Percentiles rank a stretch among this genome's conserved stretches.
Conservation (phyloP, 1,284 basidiomycete species). For the Sphagnurus paluster region DNA sequence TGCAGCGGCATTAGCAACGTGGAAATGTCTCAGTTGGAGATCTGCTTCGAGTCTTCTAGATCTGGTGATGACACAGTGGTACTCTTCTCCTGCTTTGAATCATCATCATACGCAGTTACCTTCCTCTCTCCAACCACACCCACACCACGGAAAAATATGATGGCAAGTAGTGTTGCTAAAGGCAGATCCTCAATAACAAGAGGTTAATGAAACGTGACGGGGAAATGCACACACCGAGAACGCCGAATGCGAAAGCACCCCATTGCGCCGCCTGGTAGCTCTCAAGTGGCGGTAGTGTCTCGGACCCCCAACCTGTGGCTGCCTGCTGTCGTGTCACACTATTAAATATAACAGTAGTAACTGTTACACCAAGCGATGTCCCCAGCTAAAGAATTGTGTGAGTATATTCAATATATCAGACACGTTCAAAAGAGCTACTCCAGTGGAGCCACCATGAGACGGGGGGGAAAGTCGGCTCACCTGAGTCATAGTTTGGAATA, state of each 20-base stretch:
- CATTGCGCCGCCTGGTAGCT: constrained; percentile 68
- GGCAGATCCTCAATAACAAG: not conserved
- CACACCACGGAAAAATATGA: constrained; percentile 57
- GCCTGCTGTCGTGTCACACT: constrained; percentile 38
- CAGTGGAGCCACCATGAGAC: no score
- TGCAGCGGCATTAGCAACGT: no score
- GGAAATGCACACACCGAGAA: constrained; percentile 40
- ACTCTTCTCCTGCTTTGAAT: no score
- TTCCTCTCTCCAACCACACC: constrained; percentile 55
- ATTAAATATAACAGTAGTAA: constrained; percentile 75
- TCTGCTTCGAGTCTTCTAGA: no score
- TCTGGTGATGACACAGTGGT: no score
- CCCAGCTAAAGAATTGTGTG: constrained; percentile 65
- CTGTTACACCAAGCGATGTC: constrained; percentile 72
- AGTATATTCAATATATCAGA: no score
- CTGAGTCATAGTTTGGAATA: constrained; percentile 79
- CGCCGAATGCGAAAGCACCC: constrained; percentile 60
- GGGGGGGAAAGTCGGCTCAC: constrained; percentile 31
- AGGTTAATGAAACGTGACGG: not conserved
- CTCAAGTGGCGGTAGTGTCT: constrained; percentile 44
- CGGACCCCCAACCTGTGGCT: no score
- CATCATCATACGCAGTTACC: not conserved
- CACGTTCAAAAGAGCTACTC: no score
- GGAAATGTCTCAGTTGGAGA: no score
- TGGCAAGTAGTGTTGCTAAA: constrained; percentile 49